phyloP scores from a whole-genome alignment of 495 filamentous ascomycete species.

The Daldinia concentrica region DNA sequence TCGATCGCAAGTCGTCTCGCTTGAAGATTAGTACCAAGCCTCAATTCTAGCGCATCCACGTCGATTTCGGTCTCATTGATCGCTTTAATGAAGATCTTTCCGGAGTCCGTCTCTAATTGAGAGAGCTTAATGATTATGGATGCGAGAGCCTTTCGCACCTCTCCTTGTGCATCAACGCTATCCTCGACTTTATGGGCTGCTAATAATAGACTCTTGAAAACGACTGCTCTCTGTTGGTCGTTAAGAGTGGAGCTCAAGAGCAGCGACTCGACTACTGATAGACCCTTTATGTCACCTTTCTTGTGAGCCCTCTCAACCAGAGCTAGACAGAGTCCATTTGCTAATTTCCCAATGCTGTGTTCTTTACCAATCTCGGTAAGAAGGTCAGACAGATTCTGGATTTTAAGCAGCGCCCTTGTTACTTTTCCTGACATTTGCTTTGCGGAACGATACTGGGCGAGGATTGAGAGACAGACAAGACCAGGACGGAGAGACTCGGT shows the following conservation, averaged over 20 bases:
- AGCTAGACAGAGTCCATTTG: constrained; percentile 75
- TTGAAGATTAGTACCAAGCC: constrained; percentile 71
- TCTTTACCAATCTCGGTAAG: constrained; percentile 69
- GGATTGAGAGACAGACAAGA: constrained; percentile 80
- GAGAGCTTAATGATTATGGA: constrained; percentile 69
- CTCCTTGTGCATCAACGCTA: constrained; percentile 54
- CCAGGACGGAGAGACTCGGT: constrained; percentile 73
- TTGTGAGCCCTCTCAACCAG: constrained; percentile 70
- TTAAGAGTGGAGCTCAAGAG: constrained; percentile 69
- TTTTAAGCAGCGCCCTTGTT: constrained; percentile 71
- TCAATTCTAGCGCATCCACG: constrained; percentile 73
- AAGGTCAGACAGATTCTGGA: constrained; percentile 65
- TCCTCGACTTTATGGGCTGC: constrained; percentile 63
- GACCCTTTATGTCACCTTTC: constrained; percentile 64
- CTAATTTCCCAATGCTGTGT: constrained; percentile 75
- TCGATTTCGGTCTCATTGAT: constrained; percentile 70
- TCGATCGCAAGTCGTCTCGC: constrained; percentile 49
- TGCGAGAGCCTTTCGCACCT: constrained; percentile 69
- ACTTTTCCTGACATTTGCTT: constrained; percentile 76
- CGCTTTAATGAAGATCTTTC: constrained; percentile 65
- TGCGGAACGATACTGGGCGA: constrained; percentile 75
- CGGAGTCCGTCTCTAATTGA: constrained; percentile 60
- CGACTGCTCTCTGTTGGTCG: constrained; percentile 66
- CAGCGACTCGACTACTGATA: constrained; percentile 67
- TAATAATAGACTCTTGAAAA: constrained; percentile 69